Percentiles rank a stretch among this genome's conserved stretches.
These are phyloP conservation scores for Chaetomium cochliodes DNA, from an alignment of 495 filamentous ascomycete species.

Conservation along the genomic window DNA sequence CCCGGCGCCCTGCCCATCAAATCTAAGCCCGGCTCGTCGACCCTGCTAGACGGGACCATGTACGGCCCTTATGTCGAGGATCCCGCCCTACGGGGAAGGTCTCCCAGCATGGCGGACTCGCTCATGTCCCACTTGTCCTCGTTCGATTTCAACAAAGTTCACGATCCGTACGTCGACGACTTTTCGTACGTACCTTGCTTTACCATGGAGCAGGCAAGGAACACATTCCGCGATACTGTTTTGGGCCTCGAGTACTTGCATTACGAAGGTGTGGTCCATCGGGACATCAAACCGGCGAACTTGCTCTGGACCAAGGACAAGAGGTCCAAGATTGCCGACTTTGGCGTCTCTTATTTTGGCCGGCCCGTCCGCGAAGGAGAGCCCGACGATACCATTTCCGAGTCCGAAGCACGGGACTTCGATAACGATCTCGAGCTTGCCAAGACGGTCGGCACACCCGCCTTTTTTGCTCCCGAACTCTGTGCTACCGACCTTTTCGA, in stretches of 20 bases:
- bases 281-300: constrained; percentile 99
- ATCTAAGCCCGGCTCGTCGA: constrained; percentile 51
- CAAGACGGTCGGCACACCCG: constrained; percentile 96
- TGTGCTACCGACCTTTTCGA: constrained; percentile 70
- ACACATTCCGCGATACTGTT: constrained; percentile 88
- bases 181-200: constrained; percentile 88
- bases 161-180: constrained; percentile 71
- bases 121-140: constrained; percentile 61
- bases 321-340: constrained; percentile 98
- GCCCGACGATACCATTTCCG: constrained; percentile 71
- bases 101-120: constrained; percentile 61
- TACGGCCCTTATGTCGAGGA: constrained; percentile 69
- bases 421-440: constrained; percentile 92
- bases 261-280: constrained; percentile 94
- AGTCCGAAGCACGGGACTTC: constrained; percentile 78
- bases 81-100: constrained; percentile 48
- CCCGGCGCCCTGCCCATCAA: constrained; percentile 46
- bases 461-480: constrained; percentile 97
- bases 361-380: constrained; percentile 75
- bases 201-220: constrained; percentile 79
- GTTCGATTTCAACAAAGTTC: constrained; percentile 51
- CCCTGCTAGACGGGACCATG: constrained; percentile 71
- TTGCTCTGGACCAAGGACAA: constrained; percentile 81
- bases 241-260: constrained; percentile 94
- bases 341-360: constrained; percentile 96